Percentiles rank a stretch among this genome's conserved stretches.
These are phyloP conservation scores for Sporothrix pallida DNA, from an alignment of 2,329 filamentous ascomycete species.

Conservation along the genomic window DNA sequence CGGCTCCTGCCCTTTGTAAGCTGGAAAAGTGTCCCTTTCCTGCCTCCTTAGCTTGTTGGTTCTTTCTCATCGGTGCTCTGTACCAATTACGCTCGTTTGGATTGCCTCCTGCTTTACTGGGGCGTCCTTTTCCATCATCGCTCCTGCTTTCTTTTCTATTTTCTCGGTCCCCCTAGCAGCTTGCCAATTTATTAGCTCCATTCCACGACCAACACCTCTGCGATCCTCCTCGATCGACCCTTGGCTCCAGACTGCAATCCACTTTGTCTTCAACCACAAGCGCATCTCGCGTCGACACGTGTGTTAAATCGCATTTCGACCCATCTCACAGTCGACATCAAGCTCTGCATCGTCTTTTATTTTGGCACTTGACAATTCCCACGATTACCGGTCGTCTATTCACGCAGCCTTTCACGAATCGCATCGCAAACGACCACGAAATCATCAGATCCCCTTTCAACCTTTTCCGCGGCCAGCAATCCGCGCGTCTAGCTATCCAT, in stretches of 20 bases:
- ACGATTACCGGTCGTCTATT: background rate
- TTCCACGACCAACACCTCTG: constrained; percentile 11
- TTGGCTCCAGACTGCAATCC: background rate
- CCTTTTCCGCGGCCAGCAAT: background rate
- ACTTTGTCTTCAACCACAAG: constrained; percentile 22
- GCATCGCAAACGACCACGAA: no score
- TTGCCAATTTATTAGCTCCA: constrained; percentile 32
- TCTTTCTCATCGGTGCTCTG: constrained; percentile 50
- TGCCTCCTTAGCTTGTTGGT: background rate
- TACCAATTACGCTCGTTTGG: constrained; percentile 61
- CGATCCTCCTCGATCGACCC: constrained; percentile 27
- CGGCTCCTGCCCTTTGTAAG: constrained; percentile 6
- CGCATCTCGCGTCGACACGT: constrained; percentile 21
- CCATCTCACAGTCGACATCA: no score
- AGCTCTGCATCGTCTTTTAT: background rate
- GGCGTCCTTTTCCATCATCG: background rate
- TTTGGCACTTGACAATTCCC: background rate
- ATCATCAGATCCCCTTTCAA: background rate
- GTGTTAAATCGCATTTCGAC: background rate
- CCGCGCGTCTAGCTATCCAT: constrained; percentile 19
- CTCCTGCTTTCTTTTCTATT: constrained; percentile 6
- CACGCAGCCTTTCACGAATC: background rate
- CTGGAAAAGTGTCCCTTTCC: constrained; percentile 4
- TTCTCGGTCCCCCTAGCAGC: constrained; percentile 11
- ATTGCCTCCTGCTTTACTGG: background rate